Evolutionary conservation across 2,329 filamentous ascomycete species (phyloP), one percentile per base, ranked within the genome.

Genomic region (Zymoseptoria ardabiliae): DNA sequence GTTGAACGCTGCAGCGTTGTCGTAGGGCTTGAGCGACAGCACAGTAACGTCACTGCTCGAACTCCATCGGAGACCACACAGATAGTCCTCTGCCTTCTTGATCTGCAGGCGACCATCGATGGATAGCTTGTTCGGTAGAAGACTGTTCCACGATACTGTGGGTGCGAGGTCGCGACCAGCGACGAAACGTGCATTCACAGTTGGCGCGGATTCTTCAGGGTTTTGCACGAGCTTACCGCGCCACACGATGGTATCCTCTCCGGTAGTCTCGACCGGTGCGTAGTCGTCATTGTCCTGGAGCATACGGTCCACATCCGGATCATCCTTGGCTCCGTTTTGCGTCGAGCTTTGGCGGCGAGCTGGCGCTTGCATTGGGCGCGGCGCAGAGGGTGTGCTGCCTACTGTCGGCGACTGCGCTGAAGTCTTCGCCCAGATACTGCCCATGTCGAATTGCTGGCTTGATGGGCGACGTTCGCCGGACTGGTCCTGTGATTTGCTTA

Each of bases 271-370:
- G 2, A 86, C 86, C 0, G 91, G 90, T 0, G 90, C 92, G 71
- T 96, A 96, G 13, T 88, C 84, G 53, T 89, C 89, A 61, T 96
- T 85, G 61, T 89, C 91, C 68, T 92, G 84, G 7, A 97, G 82
- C 66, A 99, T 79, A 49, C 91, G 85, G 72, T 99, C 94, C 20
- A 99, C 90, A 61, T 97, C 94, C 2, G 89, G 84, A 72, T 99
- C 93, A 13, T 89, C 85, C 17, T 84, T 88, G 1, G 87, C 82
- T 1, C 85, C 84, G 58, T 78, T 69, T 21, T 65, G 61, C 3
- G 66, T 63, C 2, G 70, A 72, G 62, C 70, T 73, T 30, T 67
- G 76, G 53, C 72, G 73, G 55, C 71, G 76, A 74, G 53, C 79
- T 74, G 59, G 74, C 72, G 55, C 82, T 78, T 64, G 80, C 72